Evolutionary conservation across 139 green algal genomes (phyloP).

Genomic region (Chlorella sp.): DNA sequence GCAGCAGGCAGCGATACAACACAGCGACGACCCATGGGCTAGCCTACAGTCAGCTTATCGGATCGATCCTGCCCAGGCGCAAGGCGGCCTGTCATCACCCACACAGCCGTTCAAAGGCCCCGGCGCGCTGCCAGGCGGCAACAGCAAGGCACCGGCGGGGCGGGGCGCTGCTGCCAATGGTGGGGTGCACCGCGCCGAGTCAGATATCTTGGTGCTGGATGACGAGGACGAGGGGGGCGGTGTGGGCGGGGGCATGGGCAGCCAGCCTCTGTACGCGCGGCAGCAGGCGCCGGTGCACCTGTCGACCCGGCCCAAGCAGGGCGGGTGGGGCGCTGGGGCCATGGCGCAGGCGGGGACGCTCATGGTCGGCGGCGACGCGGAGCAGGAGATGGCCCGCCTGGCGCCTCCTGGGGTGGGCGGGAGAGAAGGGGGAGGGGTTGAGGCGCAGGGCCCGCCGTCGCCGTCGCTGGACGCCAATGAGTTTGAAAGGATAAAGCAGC

Average conservation of each 20-base stretch:
- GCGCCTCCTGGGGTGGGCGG: too few species aligned
- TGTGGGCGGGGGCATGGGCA: neutral
- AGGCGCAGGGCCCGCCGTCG: neutral
- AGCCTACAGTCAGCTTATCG: neutral
- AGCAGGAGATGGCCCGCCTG: neutral
- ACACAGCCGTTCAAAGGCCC: too few species aligned
- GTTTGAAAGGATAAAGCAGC: neutral
- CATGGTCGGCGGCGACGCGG: neutral
- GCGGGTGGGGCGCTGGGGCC: neutral
- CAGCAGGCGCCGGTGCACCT: neutral
- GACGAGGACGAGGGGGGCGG: neutral
- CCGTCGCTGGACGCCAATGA: neutral
- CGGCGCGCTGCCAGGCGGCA: too few species aligned
- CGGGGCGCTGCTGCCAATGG: too few species aligned
- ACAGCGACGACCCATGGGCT: neutral
- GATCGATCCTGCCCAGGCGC: too few species aligned
- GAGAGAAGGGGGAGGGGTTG: too few species aligned
- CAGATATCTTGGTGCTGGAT: neutral
- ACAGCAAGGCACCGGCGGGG: neutral
- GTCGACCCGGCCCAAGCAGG: neutral
- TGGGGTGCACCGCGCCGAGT: too few species aligned
- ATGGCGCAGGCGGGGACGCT: neutral
- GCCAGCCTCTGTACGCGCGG: neutral
- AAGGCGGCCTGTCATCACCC: too few species aligned
- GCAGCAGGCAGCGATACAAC: neutral